phyloP scores from a whole-genome alignment of 495 filamentous ascomycete genomes.

The Trichoderma erinaceum region DNA sequence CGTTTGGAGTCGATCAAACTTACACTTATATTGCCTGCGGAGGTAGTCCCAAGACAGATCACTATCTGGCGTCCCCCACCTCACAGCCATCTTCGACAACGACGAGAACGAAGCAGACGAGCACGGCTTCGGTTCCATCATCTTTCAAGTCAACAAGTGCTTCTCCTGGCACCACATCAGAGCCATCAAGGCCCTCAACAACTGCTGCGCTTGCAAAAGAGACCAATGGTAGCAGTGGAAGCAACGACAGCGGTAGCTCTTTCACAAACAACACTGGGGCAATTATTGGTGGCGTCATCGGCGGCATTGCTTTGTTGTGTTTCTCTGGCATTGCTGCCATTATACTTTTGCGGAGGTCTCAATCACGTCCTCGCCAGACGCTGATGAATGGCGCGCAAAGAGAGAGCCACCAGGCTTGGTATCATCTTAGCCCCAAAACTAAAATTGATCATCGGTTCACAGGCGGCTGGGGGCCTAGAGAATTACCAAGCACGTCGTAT shows the following conservation, averaged over 20 bases:
- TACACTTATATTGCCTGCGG: conserved; percentile 23
- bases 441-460: background rate
- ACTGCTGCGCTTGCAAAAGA: background rate
- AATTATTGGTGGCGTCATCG: conserved; percentile 10
- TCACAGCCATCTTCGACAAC: background rate
- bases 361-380: background rate
- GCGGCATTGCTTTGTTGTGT: conserved; percentile 11
- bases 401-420: background rate
- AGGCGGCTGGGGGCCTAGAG: conserved; percentile 10
- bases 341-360: background rate
- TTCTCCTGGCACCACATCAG: background rate
- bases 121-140: background rate
- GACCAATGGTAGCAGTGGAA: background rate
- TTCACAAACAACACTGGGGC: background rate
- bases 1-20: conserved; percentile 17
- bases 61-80: conserved; percentile 18
- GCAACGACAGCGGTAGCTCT: background rate
- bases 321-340: conserved; percentile 11
- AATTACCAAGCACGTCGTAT: background rate
- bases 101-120: background rate
- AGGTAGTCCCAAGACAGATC: conserved; percentile 14
- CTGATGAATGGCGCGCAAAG: background rate
- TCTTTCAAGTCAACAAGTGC: background rate
- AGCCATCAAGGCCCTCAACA: background rate
- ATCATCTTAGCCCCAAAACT: background rate